A percentile compares a stretch with the other conserved stretches of the same genome.
phyloP scores from a whole-genome alignment of 257 asterid genomes.

The Scutellaria barbata region DNA sequence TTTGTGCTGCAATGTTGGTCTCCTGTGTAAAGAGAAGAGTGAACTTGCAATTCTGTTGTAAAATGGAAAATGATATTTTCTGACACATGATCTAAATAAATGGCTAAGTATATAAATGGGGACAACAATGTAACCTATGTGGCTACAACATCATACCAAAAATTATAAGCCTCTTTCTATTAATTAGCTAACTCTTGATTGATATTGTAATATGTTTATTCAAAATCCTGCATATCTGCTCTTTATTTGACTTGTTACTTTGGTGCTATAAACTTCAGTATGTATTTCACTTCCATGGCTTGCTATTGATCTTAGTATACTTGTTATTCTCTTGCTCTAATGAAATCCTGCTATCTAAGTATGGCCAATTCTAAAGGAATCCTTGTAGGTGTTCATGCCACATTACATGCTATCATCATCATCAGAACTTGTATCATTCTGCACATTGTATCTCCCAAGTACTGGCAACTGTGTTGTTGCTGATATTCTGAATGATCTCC shows the following conservation, averaged over 20 bases:
- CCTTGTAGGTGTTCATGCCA: not conserved
- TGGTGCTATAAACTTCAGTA: conserved; percentile 7
- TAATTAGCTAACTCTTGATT: conserved; percentile 7
- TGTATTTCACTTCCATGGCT: conserved; percentile 14
- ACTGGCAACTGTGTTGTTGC: conserved; percentile 64
- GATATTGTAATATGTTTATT: not conserved
- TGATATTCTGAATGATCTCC: conserved; percentile 75
- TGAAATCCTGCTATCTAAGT: conserved; percentile 6
- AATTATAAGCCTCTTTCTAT: conserved; percentile 17
- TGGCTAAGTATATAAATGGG: not conserved
- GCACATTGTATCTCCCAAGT: conserved; percentile 58
- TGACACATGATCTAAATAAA: not conserved
- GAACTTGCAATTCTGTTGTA: not conserved
- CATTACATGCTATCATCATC: conserved; percentile 66
- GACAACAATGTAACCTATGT: not conserved
- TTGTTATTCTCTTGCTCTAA: not conserved
- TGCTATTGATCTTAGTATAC: conserved; percentile 3
- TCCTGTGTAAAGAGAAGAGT: not conserved
- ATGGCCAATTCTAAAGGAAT: conserved; percentile 1
- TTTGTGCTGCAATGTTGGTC: not conserved
- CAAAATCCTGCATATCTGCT: conserved; percentile 27
- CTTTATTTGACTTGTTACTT: conserved; percentile 16
- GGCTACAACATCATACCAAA: conserved; percentile 2
- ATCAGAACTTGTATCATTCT: conserved; percentile 57
- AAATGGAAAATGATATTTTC: not conserved